Evolutionary conservation across 192 early-diverging fungal species (phyloP).

Genomic region (Coemansia sp.): DNA sequence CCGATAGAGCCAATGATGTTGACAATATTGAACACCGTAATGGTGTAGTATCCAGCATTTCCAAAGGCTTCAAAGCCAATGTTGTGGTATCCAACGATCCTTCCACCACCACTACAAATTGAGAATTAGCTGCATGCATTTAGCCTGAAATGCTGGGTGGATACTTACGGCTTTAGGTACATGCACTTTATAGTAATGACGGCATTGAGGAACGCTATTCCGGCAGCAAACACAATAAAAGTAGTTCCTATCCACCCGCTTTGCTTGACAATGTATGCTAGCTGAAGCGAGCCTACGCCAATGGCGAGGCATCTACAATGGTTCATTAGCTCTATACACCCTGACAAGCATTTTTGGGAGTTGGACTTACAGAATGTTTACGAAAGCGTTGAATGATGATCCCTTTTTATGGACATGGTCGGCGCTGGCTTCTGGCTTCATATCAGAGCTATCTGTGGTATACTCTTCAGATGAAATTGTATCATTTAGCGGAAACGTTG

Average conservation of each 20-base stretch:
- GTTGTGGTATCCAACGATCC: conserved; percentile 39
- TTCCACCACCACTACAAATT: conserved; percentile 35
- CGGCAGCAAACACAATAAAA: conserved; percentile 40
- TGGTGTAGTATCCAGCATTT: conserved; percentile 34
- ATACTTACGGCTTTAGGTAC: conserved; percentile 50
- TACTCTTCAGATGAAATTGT: no score
- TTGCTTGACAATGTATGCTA: conserved; percentile 39
- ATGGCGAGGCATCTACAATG: conserved; percentile 39
- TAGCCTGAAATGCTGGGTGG: no score
- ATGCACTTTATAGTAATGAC: conserved; percentile 36
- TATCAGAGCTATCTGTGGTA: no score
- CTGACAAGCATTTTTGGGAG: no score
- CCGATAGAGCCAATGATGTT: conserved; percentile 47
- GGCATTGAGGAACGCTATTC: conserved; percentile 27
- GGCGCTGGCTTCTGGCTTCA: no score
- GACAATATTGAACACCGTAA: conserved; percentile 41
- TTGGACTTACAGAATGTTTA: conserved; percentile 42
- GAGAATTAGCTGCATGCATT: no score
- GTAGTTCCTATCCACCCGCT: conserved; percentile 42
- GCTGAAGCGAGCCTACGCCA: conserved; percentile 43
- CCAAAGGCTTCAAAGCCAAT: conserved; percentile 48
- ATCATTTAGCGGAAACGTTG: not conserved
- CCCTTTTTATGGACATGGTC: conserved; percentile 9
- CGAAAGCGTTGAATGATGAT: conserved; percentile 35
- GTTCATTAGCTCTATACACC: not conserved